Base-by-base conservation (phyloP, 208 protist genomes). In the Crithidia thermophila region DNA sequence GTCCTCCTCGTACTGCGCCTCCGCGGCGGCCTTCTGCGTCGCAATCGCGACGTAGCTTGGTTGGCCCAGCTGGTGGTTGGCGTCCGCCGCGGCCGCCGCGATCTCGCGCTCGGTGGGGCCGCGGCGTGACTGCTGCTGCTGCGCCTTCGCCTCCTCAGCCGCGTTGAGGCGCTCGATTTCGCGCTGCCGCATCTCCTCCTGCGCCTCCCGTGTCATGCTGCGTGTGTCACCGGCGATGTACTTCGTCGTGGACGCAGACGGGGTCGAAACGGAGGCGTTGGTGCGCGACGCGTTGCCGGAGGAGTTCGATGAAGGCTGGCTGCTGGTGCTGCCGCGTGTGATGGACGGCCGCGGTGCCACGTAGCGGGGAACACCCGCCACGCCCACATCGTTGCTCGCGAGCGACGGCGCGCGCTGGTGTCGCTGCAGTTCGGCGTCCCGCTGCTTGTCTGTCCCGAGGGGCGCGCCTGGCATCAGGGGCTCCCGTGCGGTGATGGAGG, bases 51-150 rank as follows among this genome's bases (percentile, higher is more conserved):
- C 68, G 42, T 76, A 70, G 61, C 14, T 46, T 0, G 63, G 75
- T 68, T 80, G 61, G n/a, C 51, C 53, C 14, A 80, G 67, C 39
- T 73, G 66, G 43, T 65, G 74, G n/a, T 25, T 67, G 20, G 56
- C 74, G n/a, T 70, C 68, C 18, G 61, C 74, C 1, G 74, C 67
- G 7, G 59, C 68, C 0, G 62, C 61, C 14, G 67, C 75, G 7
- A 75, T 40, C 45, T 71, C 53, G 28, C 47, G 43, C 10, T 36
- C 45, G 21, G 64, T 75, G 5, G 58, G 30, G 42, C 49, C 53
- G 34, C 43, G 47, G 6, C 52, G 42, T 25, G 31, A 34, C 30
- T 45, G 7, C n/a, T 39, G 52, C 39, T 55, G 43, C 30, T 45
- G 7, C n/a, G 51, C 59, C 39, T 55, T 43, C 6, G 53, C 37